Conservation (phyloP, 148 eudicot species). For the Persicaria maculosa region DNA sequence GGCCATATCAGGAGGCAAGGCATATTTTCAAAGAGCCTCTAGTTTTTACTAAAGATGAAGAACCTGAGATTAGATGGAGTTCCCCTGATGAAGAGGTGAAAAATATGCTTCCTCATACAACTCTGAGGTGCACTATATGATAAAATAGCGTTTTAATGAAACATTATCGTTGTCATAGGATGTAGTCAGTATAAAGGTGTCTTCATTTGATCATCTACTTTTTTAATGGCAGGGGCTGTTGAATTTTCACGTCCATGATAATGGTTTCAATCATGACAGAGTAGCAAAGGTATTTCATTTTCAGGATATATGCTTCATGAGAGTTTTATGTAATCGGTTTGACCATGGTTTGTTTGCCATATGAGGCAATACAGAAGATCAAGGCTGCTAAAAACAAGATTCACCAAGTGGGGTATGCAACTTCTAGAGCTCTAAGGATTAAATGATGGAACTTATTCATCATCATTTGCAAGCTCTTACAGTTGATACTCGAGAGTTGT, state of each 20-base stretch:
- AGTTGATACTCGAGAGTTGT: too few relatives aligned
- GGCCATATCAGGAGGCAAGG: conserved; percentile 95
- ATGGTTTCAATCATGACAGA: conserved; percentile 92
- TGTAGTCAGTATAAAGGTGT: conserved; percentile 3
- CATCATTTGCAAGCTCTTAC: neutral
- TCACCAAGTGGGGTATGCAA: conserved; percentile 76
- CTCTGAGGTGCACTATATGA: neutral
- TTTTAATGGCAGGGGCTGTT: conserved; percentile 56
- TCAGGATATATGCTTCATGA: neutral
- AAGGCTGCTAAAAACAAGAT: conserved; percentile 90
- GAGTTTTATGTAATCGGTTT: neutral
- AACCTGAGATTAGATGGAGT: conserved; percentile 76
- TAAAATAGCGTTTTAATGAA: neutral
- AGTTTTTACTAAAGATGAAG: conserved; percentile 58
- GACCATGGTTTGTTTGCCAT: conserved; percentile 10
- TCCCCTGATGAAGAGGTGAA: conserved; percentile 91
- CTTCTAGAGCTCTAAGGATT: neutral
- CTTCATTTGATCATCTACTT: conserved; percentile 6
- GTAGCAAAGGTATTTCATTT: conserved; percentile 49
- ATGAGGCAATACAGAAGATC: conserved; percentile 85
- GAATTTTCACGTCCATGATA: conserved; percentile 77
- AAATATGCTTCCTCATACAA: conserved; percentile 3
- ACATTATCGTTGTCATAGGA: neutral
- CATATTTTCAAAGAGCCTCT: conserved; percentile 79
- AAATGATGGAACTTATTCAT: neutral